Evolutionary conservation across 1,139 yeast species (phyloP), one percentile per base, ranked within the genome.

Genomic region (Arxiozyma telluris): DNA sequence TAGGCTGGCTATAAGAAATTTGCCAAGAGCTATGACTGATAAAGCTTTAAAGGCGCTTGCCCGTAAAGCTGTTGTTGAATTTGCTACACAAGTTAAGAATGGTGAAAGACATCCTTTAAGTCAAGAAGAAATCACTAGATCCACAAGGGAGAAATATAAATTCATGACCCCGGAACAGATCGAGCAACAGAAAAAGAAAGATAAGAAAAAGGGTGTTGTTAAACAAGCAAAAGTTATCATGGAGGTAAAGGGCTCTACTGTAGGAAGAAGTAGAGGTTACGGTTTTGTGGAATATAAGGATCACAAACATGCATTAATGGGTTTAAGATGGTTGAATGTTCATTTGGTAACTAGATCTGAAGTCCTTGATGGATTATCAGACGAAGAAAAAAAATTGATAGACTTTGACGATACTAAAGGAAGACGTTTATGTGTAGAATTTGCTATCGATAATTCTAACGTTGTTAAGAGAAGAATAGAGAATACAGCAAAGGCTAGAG

Each of bases 251-350:
- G 95, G 90, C 1, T 78, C 94, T 17, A 88, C 86, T 45, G 71
- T 79, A 39, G 98, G 98, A 53, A 81, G 98, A 72, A 84, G 94
- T 68, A 83, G 98, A 75, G 98, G 99, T 57, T 93, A 91, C 64
- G 99, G 99, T 58, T 91, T 93, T 76, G 73, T 93, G 53, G 98
- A 94, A 72, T 90, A 79, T 71, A 82, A 93, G 72, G 96, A 91
- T 70, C 99, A 93, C 70, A 87, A 87, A 70, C 72, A 87, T 58
- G 98, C 99, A 1, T 78, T 93, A 59, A 91, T 91, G 97, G 98
- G 96, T 6, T 79, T 93, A 57, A 82, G 99, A 75, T 94, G 97
- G 96, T 78, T 93, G 69, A 93, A 93, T 72, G 96, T 96, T 3
- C 97, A 93, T 68, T 85, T 81, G 64, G 96, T 93, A 3, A 73